phyloP scores from a whole-genome alignment of 208 protist genomes.

The Leishmania tropica region DNA sequence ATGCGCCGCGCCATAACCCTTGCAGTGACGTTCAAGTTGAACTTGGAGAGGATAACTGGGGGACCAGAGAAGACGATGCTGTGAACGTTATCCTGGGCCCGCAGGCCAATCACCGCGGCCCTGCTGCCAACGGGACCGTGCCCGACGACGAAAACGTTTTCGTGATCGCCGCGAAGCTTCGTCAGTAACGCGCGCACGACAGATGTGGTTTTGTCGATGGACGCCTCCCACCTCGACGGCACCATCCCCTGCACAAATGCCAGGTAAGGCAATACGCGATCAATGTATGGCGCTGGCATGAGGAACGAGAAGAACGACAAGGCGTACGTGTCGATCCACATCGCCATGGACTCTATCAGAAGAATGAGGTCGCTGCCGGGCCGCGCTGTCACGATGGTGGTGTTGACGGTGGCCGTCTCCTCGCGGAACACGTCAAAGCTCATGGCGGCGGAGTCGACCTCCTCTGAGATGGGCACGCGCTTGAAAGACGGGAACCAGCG shows the following conservation, averaged over 20 bases:
- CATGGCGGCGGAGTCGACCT: conserved; percentile 21
- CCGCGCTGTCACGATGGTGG: conserved; percentile 48
- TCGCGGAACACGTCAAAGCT: conserved; percentile 41
- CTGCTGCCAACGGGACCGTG: conserved; percentile 28
- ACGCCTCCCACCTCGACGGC: conserved; percentile 41
- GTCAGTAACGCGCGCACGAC: not conserved
- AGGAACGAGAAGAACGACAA: conserved; percentile 58
- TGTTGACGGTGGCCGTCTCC: conserved; percentile 20
- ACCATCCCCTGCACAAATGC: conserved; percentile 43
- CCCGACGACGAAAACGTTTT: conserved; percentile 38
- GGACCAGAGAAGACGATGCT: conserved; percentile 43
- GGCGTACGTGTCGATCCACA: conserved; percentile 57
- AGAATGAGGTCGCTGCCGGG: conserved; percentile 31
- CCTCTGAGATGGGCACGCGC: conserved; percentile 7
- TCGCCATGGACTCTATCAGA: conserved; percentile 52
- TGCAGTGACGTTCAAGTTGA: conserved; percentile 1
- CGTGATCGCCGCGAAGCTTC: not conserved
- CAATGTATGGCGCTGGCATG: conserved; percentile 47
- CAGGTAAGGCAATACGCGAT: conserved; percentile 38
- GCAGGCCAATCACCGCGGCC: conserved; percentile 30
- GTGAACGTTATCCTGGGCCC: conserved; percentile 7
- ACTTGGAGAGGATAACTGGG: conserved; percentile 18
- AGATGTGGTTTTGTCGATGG: conserved; percentile 13
- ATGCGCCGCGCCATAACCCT: conserved; percentile 20
- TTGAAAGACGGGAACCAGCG: conserved; percentile 62